Conservation (phyloP, 495 filamentous ascomycete genomes). For the Aspergillus avenaceus region DNA sequence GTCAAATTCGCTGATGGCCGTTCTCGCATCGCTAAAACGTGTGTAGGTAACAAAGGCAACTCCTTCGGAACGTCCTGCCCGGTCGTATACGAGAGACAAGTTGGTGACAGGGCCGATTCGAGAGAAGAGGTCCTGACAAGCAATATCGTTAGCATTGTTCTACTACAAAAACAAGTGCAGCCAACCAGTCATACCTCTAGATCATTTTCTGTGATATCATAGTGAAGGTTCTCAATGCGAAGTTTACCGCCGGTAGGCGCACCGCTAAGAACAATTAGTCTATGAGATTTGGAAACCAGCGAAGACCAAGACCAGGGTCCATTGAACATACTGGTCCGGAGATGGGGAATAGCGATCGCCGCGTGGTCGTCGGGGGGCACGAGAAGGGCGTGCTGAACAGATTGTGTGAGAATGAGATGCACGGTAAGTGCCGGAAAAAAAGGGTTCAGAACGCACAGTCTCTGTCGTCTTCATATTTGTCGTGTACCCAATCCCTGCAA, state of each 20-base stretch:
- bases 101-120: constrained; percentile 69
- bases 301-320: neutral
- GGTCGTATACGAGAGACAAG: constrained; percentile 77
- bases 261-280: constrained; percentile 15
- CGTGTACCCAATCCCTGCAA: constrained; percentile 83
- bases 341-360: constrained; percentile 44
- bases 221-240: constrained; percentile 88
- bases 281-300: neutral
- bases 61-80: constrained; percentile 85
- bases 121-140: constrained; percentile 69
- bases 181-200: constrained; percentile 57
- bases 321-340: constrained; percentile 43
- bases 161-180: neutral
- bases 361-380: constrained; percentile 33
- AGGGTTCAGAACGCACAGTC: constrained; percentile 34
- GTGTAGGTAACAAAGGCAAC: constrained; percentile 81
- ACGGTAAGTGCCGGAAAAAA: constrained; percentile 7
- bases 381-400: constrained; percentile 34
- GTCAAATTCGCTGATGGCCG: constrained; percentile 77
- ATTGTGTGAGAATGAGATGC: constrained; percentile 24
- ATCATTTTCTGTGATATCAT: constrained; percentile 84
- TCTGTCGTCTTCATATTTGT: constrained; percentile 71
- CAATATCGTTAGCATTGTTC: neutral
- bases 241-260: constrained; percentile 63
- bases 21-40: constrained; percentile 59